These are phyloP conservation scores for Mortierella sp. DNA, from an alignment of 371 early-diverging fungal genomes.

Conservation along the genomic window DNA sequence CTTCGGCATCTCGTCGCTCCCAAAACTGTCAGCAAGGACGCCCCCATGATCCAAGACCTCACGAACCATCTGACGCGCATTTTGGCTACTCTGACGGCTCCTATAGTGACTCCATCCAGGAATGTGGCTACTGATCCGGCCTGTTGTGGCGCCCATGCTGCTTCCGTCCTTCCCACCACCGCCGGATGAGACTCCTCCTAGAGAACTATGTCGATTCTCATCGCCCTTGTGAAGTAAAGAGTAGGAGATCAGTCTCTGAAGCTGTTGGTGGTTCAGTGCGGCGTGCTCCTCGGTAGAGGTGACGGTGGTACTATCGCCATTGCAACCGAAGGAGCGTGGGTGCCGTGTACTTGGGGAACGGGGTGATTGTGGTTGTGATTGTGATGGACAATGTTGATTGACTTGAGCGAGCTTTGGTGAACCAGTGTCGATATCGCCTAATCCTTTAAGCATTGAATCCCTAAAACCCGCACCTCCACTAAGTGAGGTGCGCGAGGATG, in stretches of 20 bases:
- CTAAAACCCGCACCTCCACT: not conserved
- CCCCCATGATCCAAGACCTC: constrained; percentile 29
- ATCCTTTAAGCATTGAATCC: not conserved
- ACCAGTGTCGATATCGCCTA: not conserved
- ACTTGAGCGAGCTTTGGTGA: not conserved
- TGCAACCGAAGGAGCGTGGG: not conserved
- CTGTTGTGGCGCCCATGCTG: not conserved
- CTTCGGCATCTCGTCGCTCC: not conserved
- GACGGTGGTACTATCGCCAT: not conserved
- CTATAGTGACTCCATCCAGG: constrained; percentile 31
- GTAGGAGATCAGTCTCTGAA: constrained; percentile 16
- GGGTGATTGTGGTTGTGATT: too few relatives aligned
- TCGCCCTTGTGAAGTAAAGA: constrained; percentile 23
- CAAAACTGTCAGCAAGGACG: constrained; percentile 9
- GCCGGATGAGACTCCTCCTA: too few relatives aligned
- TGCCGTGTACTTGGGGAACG: not conserved
- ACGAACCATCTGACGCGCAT: constrained; percentile 15
- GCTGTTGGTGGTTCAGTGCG: constrained; percentile 4
- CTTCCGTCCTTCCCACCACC: not conserved
- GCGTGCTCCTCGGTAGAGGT: not conserved
- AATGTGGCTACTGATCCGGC: constrained; percentile 20
- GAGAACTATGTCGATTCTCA: not conserved
- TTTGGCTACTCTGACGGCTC: constrained; percentile 26
- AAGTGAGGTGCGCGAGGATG: not conserved
- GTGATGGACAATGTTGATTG: too few relatives aligned